Base-by-base conservation (phyloP, 352 stramenopile genomes). In the Nothophytophthora sp. region DNA sequence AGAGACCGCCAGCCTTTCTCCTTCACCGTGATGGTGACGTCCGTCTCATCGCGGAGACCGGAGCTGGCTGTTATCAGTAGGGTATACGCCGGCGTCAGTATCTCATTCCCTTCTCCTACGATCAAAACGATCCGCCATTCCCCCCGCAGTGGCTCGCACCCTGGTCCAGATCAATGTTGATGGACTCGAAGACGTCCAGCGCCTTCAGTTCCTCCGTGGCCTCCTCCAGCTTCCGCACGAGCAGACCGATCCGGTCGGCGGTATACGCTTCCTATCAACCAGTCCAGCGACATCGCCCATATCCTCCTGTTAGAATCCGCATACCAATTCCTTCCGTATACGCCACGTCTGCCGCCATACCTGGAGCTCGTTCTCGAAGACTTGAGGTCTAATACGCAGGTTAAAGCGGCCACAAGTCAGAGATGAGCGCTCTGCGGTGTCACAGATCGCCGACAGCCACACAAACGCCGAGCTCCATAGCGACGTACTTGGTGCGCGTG, bases 301-400 rank as follows among this genome's bases (percentile, higher is more conserved):
- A 48, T 40, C 24, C 15, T 4, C 15, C 13, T n/a, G n/a, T n/a
- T n/a, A n/a, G n/a, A n/a, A 5, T 4, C 19, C 15, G 37, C 12
- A 45, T 33, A 5, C 13, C 23, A 10, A 12, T 41, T 1, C 19
- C 46, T 16, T 16, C 1, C 16, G 16, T 34, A 3, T 13, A 41
- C 6, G 1, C 13, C 9, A 5, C 15, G 18, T 27, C 13, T 15
- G 23, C 15, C 16, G 10, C 2, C 19, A 1, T 48, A 88, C 80
- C 73, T 95, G 83, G 0, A 95, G 70, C 43, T 95, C 83, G 36
- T 90, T 87, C 47, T 95, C 86, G 60, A 95, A 94, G 51, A 95
- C 78, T 40, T 91, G 60, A 10, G 83, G 69, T 47, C 86, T 95
- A n/a, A 51, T 42, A 63, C 13, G 22, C 15, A 59, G 35, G 35